A percentile compares a stretch with the other conserved stretches of the same genome.
Evolutionary conservation across 768 basidiomycete species (phyloP).

Genomic region (Antrodiella citrinella): DNA sequence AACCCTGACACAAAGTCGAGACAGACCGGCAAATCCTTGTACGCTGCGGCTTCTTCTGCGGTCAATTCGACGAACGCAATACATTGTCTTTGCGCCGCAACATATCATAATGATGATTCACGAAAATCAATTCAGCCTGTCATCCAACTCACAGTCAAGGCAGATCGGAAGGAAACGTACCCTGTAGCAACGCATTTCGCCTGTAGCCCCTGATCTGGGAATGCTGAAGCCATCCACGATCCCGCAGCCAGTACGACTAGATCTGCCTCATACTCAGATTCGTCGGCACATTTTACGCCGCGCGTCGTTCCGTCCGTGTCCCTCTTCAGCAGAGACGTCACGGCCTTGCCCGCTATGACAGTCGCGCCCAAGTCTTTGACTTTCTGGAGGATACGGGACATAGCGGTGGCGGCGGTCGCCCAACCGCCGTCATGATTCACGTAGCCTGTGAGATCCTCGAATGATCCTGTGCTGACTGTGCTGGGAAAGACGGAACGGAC

Average conservation of each 20-base stretch:
- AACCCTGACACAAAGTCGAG: conserved; percentile 66
- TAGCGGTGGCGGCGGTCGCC: conserved; percentile 69
- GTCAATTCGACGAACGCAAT: conserved; percentile 74
- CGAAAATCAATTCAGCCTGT: too few relatives aligned
- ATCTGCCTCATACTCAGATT: conserved; percentile 44
- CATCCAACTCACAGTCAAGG: too few relatives aligned
- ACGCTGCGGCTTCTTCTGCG: conserved; percentile 54
- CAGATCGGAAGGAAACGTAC: conserved; percentile 31
- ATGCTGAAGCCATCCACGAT: conserved; percentile 79
- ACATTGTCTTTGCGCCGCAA: conserved; percentile 48
- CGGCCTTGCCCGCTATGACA: conserved; percentile 50
- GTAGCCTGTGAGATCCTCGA: conserved; percentile 43
- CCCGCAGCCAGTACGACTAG: conserved; percentile 67
- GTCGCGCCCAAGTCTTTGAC: conserved; percentile 54
- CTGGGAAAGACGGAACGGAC: conserved; percentile 44
- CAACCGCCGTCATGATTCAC: conserved; percentile 77
- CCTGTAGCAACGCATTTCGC: conserved; percentile 68
- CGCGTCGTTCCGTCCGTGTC: conserved; percentile 29
- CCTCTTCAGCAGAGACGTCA: conserved; percentile 37
- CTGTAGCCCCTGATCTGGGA: conserved; percentile 49
- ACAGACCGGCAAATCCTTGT: conserved; percentile 58
- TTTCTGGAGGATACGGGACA: conserved; percentile 43
- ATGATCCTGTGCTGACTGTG: conserved; percentile 27
- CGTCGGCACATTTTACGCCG: conserved; percentile 60
- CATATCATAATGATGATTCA: too few relatives aligned